phyloP scores from a whole-genome alignment of 164 flowering plant species.

The Chimonanthus praecox region DNA sequence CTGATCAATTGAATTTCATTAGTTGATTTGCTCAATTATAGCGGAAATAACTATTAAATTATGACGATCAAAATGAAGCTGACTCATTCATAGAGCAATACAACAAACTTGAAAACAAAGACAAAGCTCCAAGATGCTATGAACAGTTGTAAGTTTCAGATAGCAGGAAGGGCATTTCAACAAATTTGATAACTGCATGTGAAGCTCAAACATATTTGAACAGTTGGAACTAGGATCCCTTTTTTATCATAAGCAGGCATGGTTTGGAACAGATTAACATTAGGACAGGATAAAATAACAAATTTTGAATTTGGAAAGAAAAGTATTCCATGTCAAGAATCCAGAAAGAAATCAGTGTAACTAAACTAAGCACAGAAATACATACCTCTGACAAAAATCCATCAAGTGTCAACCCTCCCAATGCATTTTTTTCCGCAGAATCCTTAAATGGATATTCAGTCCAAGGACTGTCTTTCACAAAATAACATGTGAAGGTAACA shows the following conservation, averaged over 20 bases:
- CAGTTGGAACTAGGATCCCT: neutral
- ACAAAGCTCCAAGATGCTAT: neutral
- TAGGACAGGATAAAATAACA: too few relatives aligned
- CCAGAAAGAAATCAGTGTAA: neutral
- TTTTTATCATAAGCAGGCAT: neutral
- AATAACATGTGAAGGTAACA: neutral
- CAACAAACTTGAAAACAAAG: neutral
- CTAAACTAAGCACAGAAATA: neutral
- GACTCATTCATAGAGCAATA: neutral
- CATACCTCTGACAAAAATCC: conserved; percentile 83
- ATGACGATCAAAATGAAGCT: neutral
- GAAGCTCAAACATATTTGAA: neutral
- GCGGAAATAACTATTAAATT: neutral
- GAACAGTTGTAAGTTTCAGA: neutral
- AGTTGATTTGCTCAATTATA: neutral
- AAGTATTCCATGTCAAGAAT: neutral
- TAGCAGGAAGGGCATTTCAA: neutral
- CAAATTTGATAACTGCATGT: neutral
- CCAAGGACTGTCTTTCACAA: conserved; percentile 63
- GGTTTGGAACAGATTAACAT: neutral
- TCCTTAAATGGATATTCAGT: conserved; percentile 62
- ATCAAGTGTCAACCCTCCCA: conserved; percentile 74
- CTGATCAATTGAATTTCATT: neutral
- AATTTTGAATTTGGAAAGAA: neutral
- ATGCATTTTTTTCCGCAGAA: conserved; percentile 73